phyloP scores from a whole-genome alignment of 176 grass and related monocot species.

The Chloris gayana region DNA sequence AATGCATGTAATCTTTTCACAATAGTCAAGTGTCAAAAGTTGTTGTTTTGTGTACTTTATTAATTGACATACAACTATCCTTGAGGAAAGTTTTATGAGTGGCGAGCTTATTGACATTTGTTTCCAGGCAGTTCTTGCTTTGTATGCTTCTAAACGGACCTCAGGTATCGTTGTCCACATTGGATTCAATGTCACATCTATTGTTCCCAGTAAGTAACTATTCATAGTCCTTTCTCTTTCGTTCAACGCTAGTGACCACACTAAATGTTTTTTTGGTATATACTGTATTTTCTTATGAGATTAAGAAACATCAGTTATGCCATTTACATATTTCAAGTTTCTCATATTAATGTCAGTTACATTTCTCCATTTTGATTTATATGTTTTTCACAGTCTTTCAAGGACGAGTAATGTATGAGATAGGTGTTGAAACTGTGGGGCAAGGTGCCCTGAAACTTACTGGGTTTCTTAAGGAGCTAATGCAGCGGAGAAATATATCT shows the following conservation, averaged over 20 bases:
- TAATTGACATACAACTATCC: background rate
- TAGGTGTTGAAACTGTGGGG: slow-evolving; percentile 87
- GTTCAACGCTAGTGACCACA: background rate
- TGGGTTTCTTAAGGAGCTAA: slow-evolving; percentile 87
- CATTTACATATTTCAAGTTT: slow-evolving; percentile 19
- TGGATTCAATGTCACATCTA: slow-evolving; percentile 83
- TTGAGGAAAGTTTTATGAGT: background rate
- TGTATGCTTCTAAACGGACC: slow-evolving; percentile 80
- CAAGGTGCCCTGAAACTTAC: slow-evolving; percentile 89
- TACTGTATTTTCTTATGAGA: background rate
- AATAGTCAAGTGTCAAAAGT: background rate
- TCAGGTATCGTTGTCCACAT: slow-evolving; percentile 96
- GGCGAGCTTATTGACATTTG: slow-evolving; percentile 29
- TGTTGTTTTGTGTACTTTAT: background rate
- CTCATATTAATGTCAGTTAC: background rate
- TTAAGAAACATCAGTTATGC: background rate
- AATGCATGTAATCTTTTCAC: background rate
- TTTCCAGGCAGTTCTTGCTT: slow-evolving; percentile 80
- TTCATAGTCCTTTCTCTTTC: background rate
- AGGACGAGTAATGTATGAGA: slow-evolving; percentile 80
- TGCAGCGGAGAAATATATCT: slow-evolving; percentile 67
- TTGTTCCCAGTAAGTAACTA: slow-evolving; percentile 81
- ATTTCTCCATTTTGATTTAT: slow-evolving; percentile 36
- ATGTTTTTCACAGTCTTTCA: slow-evolving; percentile 64
- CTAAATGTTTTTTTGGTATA: slow-evolving; percentile 22